A percentile compares a stretch with the other conserved stretches of the same genome.
These are phyloP conservation scores for Penicillium antarcticum DNA, from an alignment of 495 filamentous ascomycete species.

Conservation along the genomic window DNA sequence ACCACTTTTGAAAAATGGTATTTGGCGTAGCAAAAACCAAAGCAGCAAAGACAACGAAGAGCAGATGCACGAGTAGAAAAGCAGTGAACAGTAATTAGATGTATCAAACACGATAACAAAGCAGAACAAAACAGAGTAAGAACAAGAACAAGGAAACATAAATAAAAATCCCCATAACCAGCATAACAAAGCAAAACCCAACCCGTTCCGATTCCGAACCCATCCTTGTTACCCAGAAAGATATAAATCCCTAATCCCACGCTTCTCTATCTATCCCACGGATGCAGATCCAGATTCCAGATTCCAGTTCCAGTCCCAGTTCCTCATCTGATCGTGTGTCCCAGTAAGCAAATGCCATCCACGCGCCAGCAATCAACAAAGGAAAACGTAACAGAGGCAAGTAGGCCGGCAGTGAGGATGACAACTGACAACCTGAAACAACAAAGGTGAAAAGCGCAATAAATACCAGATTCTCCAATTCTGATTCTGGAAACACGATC, in stretches of 20 bases:
- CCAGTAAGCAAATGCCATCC: conserved; percentile 29
- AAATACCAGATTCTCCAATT: background rate
- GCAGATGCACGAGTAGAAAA: background rate
- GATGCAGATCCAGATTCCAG: background rate
- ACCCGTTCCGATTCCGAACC: conserved; percentile 12
- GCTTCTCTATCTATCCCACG: conserved; percentile 30
- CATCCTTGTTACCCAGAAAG: conserved; percentile 20
- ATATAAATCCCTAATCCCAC: conserved; percentile 18
- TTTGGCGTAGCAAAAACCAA: too few species aligned
- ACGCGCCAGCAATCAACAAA: conserved; percentile 21
- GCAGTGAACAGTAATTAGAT: conserved; percentile 20
- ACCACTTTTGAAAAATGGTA: conserved; percentile 1
- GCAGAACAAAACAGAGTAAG: background rate
- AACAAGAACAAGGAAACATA: conserved; percentile 4
- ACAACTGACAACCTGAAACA: conserved; percentile 13
- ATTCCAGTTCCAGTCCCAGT: background rate
- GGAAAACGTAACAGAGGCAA: conserved; percentile 2
- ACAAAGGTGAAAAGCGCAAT: conserved; percentile 12
- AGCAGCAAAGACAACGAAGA: background rate
- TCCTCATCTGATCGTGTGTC: conserved; percentile 32
- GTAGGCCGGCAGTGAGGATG: too few species aligned
- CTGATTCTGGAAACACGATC: conserved; percentile 18
- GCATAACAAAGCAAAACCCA: conserved; percentile 14
- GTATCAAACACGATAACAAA: conserved; percentile 1
- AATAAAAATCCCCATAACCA: conserved; percentile 14